Conservation (phyloP, 2,329 filamentous ascomycete species). For the Elsinoe australis region DNA sequence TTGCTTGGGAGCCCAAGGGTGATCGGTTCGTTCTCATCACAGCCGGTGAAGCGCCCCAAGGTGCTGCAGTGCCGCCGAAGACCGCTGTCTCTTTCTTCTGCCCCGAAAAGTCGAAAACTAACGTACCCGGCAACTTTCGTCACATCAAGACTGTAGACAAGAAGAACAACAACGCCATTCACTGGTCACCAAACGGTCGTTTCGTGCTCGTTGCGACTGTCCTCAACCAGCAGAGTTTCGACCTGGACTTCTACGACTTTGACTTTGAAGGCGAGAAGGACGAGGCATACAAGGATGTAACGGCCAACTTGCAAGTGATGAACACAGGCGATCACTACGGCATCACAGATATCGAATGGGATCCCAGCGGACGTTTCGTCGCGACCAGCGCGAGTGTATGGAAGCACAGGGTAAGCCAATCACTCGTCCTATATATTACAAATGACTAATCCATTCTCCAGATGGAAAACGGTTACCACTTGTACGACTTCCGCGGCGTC, state of each 20-base stretch:
- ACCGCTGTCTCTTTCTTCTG: slow-evolving; percentile 94
- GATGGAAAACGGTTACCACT: slow-evolving; percentile 99
- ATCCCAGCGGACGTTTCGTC: slow-evolving; percentile 89
- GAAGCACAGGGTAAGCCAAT: slow-evolving; percentile 87
- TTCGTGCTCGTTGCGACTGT: slow-evolving; percentile 94
- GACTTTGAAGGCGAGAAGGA: slow-evolving; percentile 97
- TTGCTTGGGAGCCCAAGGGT: slow-evolving; percentile 97
- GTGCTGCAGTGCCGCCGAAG: slow-evolving; percentile 81
- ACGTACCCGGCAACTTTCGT: slow-evolving; percentile 84
- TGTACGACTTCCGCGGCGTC: slow-evolving; percentile 93
- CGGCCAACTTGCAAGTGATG: slow-evolving; percentile 92
- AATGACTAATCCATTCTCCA: too few species aligned
- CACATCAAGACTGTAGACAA: slow-evolving; percentile 91
- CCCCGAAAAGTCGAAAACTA: slow-evolving; percentile 84
- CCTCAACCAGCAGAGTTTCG: slow-evolving; percentile 83
- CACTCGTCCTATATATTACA: too few species aligned
- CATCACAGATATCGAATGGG: slow-evolving; percentile 96
- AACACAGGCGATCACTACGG: slow-evolving; percentile 92
- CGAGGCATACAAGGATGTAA: slow-evolving; percentile 86
- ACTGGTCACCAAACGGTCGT: slow-evolving; percentile 93
- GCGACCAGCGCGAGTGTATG: slow-evolving; percentile 88
- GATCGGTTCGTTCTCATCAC: slow-evolving; percentile 97
- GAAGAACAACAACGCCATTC: slow-evolving; percentile 99
- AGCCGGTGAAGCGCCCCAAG: slow-evolving; percentile 70
- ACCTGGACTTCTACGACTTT: slow-evolving; percentile 95